Evolutionary conservation across 768 basidiomycete genomes (phyloP).

Genomic region (Cubamyces sp.): DNA sequence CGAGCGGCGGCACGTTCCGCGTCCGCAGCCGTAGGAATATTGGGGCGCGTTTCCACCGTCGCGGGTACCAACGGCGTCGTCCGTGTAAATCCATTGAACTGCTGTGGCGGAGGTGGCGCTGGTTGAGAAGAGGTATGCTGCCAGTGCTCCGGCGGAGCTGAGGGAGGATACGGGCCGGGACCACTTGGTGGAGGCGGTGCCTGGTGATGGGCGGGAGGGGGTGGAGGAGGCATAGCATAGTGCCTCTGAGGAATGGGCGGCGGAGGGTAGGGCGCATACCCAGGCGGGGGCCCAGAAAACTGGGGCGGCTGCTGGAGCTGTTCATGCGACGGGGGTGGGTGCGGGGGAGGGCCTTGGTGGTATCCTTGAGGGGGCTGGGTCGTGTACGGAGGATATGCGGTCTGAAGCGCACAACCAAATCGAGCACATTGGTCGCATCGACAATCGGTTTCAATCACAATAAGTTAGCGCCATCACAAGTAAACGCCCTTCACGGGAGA

Average conservation of each 20-base stretch:
- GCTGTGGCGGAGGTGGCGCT: constrained; percentile 20
- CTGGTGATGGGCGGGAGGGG: constrained; percentile 30
- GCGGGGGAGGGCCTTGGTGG: constrained; percentile 43
- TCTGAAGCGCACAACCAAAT: constrained; percentile 28
- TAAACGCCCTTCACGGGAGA: constrained; percentile 28
- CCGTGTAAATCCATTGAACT: constrained; percentile 37
- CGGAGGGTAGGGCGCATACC: constrained; percentile 33
- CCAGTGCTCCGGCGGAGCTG: constrained; percentile 30
- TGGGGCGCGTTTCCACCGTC: constrained; percentile 43
- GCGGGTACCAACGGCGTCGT: constrained; percentile 47
- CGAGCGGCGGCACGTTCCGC: constrained; percentile 41
- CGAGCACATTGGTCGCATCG: constrained; percentile 19
- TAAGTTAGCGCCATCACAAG: constrained; percentile 25
- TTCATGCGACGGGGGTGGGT: constrained; percentile 44
- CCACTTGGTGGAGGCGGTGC: constrained; percentile 14
- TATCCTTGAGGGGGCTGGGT: constrained; percentile 43
- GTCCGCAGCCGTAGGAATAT: constrained; percentile 39
- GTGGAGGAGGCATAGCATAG: constrained; percentile 26
- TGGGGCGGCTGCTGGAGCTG: constrained; percentile 45
- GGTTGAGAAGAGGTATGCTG: constrained; percentile 27
- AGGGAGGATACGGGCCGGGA: constrained; percentile 22
- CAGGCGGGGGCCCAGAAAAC: constrained; percentile 35
- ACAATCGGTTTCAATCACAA: constrained; percentile 25
- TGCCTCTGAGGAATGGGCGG: constrained; percentile 29
- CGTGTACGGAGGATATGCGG: constrained; percentile 46